A percentile compares a stretch with the other conserved stretches of the same genome.
phyloP scores from a whole-genome alignment of 768 basidiomycete genomes.

The Pluteus cervinus region DNA sequence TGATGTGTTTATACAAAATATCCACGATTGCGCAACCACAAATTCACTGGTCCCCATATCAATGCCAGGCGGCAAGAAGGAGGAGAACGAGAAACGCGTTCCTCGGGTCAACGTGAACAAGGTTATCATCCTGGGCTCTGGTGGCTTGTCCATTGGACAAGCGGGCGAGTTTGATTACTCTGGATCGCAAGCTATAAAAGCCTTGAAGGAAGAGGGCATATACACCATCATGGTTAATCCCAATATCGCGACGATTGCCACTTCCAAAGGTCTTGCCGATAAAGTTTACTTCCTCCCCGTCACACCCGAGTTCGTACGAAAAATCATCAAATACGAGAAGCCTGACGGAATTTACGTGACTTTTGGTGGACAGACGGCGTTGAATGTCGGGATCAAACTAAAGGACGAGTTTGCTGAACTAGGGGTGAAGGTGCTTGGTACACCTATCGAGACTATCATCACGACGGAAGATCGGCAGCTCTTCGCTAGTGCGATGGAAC shows the following conservation, averaged over 20 bases:
- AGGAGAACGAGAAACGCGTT: constrained; percentile 69
- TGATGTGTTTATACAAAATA: constrained; percentile 91
- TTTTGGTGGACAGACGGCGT: constrained; percentile 96
- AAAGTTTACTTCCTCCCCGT: constrained; percentile 99
- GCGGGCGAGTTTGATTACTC: constrained; percentile 99
- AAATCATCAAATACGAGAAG: constrained; percentile 98
- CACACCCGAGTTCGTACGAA: constrained; percentile 94
- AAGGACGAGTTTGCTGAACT: constrained; percentile 92
- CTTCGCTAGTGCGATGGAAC: constrained; percentile 90
- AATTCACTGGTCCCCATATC: constrained; percentile 49
- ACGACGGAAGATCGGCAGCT: constrained; percentile 94
- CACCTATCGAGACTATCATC: constrained; percentile 96
- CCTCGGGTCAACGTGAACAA: constrained; percentile 80
- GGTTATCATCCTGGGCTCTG: constrained; percentile 95
- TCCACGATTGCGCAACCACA: constrained; percentile 65
- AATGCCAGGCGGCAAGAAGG: constrained; percentile 76
- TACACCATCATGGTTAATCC: constrained; percentile 99
- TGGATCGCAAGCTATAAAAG: constrained; percentile 98
- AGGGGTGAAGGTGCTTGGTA: constrained; percentile 92
- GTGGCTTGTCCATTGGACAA: constrained; percentile 96
- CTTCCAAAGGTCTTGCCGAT: constrained; percentile 95
- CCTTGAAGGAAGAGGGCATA: constrained; percentile 97
- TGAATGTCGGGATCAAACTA: constrained; percentile 95
- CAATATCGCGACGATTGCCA: constrained; percentile 98
- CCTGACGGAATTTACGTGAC: constrained; percentile 99